Evolutionary conservation across 371 early-diverging fungal genomes (phyloP).

Genomic region (Choanephora cucurbitarum): DNA sequence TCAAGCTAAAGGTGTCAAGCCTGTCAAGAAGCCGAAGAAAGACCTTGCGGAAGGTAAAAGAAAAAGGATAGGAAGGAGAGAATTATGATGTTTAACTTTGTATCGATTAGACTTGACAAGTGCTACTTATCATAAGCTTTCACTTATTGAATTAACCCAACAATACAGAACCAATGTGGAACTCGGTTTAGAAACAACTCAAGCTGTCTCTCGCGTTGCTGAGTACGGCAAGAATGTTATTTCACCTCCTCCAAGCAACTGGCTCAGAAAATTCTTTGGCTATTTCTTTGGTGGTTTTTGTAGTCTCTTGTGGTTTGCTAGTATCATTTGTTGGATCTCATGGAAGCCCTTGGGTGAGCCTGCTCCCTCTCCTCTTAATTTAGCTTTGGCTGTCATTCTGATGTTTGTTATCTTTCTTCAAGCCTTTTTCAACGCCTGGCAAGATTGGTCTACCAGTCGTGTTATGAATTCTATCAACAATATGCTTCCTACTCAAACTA

Average conservation of each 20-base stretch:
- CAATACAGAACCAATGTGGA: constrained; percentile 48
- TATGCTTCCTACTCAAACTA: constrained; percentile 66
- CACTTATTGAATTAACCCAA: constrained; percentile 38
- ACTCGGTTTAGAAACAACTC: constrained; percentile 43
- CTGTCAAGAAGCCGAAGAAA: constrained; percentile 15
- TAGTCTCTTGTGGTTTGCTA: constrained; percentile 42
- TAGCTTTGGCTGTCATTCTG: constrained; percentile 40
- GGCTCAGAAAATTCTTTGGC: constrained; percentile 39
- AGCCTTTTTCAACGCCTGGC: constrained; percentile 69
- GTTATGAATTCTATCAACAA: constrained; percentile 77
- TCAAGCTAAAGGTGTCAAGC: constrained; percentile 17
- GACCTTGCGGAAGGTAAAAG: constrained; percentile 32
- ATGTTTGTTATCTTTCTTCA: constrained; percentile 66
- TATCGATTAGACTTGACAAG: constrained; percentile 18
- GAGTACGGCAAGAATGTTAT: constrained; percentile 54
- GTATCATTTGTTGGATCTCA: constrained; percentile 44
- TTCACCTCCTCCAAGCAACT: constrained; percentile 49
- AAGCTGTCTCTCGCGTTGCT: constrained; percentile 38
- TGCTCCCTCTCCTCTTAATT: constrained; percentile 34
- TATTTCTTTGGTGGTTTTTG: constrained; percentile 52
- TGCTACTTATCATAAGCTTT: constrained; percentile 28
- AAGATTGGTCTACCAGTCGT: constrained; percentile 69
- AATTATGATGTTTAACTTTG: not conserved
- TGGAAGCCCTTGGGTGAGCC: constrained; percentile 47
- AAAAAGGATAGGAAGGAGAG: not conserved